A percentile compares a stretch with the other conserved stretches of the same genome.
phyloP scores from a whole-genome alignment of 2,329 filamentous ascomycete genomes.

The Arthrobotrys iridis region DNA sequence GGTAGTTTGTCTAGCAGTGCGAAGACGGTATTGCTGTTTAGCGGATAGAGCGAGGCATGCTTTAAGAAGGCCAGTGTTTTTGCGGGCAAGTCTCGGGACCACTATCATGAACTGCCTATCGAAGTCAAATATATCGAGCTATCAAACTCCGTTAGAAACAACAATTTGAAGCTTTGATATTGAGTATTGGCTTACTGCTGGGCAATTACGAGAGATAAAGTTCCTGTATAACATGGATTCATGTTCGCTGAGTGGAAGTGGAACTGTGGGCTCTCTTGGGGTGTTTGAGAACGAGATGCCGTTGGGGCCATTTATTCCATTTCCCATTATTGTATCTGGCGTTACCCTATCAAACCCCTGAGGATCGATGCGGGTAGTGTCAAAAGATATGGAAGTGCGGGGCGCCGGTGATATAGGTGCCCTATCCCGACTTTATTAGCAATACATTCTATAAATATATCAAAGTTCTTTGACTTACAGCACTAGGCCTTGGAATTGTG shows the following conservation, averaged over 20 bases:
- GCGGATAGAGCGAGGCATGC: constrained; percentile 48
- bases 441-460: background rate
- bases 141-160: constrained; percentile 1
- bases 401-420: constrained; percentile 56
- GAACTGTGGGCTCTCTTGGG: constrained; percentile 26
- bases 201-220: constrained; percentile 44
- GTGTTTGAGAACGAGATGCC: constrained; percentile 27
- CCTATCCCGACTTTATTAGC: constrained; percentile 55
- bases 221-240: constrained; percentile 46
- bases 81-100: constrained; percentile 42
- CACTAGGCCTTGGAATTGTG: constrained; percentile 57
- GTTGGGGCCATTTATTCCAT: constrained; percentile 38
- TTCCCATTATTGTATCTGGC: constrained; percentile 58
- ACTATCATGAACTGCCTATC: constrained; percentile 47
- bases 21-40: constrained; percentile 52
- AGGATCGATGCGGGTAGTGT: constrained; percentile 44
- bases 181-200: constrained; percentile 23
- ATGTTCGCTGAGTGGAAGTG: constrained; percentile 48
- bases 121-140: constrained; percentile 54
- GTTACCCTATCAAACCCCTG: constrained; percentile 58
- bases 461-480: constrained; percentile 40
- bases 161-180: background rate
- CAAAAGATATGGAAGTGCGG: constrained; percentile 49
- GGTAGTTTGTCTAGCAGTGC: constrained; percentile 18
- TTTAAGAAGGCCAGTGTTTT: constrained; percentile 43